Evolutionary conservation across 177 flowering plant species (phyloP), one percentile per base, ranked within the genome.

Genomic region (Vitis hybrid): DNA sequence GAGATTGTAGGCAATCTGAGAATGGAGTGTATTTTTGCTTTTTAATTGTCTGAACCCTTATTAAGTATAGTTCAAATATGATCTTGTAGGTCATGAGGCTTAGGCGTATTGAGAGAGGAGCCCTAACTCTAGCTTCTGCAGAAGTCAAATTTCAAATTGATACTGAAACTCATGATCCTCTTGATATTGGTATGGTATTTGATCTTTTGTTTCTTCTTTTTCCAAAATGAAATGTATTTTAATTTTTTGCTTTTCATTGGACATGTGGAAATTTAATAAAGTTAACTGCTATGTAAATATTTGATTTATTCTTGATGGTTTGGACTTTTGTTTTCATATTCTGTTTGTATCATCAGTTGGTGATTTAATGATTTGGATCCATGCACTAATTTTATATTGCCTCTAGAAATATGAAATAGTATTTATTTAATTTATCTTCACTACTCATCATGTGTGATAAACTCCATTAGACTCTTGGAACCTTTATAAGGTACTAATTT

Each of bases 81-180:
- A 23, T 72, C 15, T 50, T 79, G 76, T 85, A 96, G 99, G 86
- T 86, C 72, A 93, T 96, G 97, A 89, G 98, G 85, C 87, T 74
- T 57, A 86, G 91, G 64, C 97, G 99, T 54, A 89, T 96, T 76
- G 94, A 91, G 26, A 88, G 95, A 80, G 99, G 99, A 72, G 99
- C 99, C 65, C 71, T 96, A 65, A 96, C 99, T 70, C 98, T 96
- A 81, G 99, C 99, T 73, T 96, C 99, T 79, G 97, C 99, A 64
- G 99, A 96, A 84, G 98, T 96, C 70, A 96, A 93, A 76, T 96
- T 96, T 84, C 93, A 96, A 78, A 92, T 93, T 82, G 99, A 96
- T 79, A 93, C 99, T 19, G 99, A 96, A 79, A 96, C 99, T 76
- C 99, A 91, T 72, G 99, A 96, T 71, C 99, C 98, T 73, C 97